phyloP scores from a whole-genome alignment of 306 rosid species.

The Acacia melanoxylon region DNA sequence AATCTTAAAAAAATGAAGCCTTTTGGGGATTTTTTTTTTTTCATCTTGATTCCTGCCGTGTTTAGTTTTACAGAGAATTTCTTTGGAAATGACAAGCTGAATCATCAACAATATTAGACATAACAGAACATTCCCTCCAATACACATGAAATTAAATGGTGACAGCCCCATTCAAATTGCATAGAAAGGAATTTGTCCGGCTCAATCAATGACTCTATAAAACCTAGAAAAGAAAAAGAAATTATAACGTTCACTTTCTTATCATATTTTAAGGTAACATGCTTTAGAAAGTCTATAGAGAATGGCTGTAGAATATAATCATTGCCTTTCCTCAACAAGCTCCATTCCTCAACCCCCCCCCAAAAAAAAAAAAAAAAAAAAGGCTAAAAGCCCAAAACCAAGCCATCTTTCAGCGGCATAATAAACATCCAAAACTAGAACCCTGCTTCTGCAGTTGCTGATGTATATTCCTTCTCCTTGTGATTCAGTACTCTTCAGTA shows the following conservation, averaged over 20 bases:
- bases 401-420: neutral
- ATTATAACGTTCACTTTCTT: slow-evolving; percentile 10
- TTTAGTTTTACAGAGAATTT: neutral
- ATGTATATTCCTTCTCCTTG: neutral
- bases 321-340: neutral
- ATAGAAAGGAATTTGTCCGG: slow-evolving; percentile 1
- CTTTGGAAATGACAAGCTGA: neutral
- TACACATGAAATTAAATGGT: neutral
- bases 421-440: slow-evolving; percentile 1
- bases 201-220: slow-evolving; percentile 2
- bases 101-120: neutral
- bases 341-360: neutral
- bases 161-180: neutral
- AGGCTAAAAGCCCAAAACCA: neutral
- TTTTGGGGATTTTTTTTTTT: neutral
- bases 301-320: neutral
- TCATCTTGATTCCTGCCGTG: neutral
- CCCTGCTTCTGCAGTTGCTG: neutral
- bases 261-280: slow-evolving; percentile 24
- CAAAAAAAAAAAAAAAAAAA: too few species aligned
- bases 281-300: neutral
- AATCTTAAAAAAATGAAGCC: neutral
- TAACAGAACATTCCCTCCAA: neutral
- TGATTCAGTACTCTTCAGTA: neutral
- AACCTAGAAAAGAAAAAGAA: neutral